Conservation (phyloP, 2,329 filamentous ascomycete species). For the Echinosphaeria canescens region DNA sequence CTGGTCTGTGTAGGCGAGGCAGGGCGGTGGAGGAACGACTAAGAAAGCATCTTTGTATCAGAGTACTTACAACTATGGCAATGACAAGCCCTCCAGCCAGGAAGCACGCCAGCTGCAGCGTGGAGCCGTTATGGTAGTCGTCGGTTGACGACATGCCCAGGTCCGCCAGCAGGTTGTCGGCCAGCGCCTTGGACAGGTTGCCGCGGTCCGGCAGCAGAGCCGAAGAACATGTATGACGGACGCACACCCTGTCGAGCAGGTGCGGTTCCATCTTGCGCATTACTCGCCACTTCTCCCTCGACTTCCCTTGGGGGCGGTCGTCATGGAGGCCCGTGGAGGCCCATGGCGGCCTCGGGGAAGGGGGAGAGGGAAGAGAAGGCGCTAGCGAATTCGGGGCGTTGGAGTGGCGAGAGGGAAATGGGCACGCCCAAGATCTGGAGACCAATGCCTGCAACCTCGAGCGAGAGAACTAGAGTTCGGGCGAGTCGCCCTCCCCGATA, state of each 20-base stretch:
- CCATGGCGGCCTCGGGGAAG: constrained; percentile 11
- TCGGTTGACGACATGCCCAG: constrained; percentile 20
- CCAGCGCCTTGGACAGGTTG: constrained; percentile 38
- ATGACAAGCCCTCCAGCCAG: constrained; percentile 30
- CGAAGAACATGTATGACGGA: constrained; percentile 40
- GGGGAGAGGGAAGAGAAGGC: constrained; percentile 7
- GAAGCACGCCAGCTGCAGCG: constrained; percentile 30
- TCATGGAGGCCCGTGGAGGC: constrained; percentile 15
- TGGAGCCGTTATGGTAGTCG: constrained; percentile 35
- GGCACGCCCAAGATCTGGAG: too few relatives aligned
- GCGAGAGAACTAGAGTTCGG: too few relatives aligned
- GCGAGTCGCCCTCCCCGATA: too few relatives aligned
- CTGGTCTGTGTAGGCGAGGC: constrained; percentile 43
- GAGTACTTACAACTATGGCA: constrained; percentile 15
- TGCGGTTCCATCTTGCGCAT: constrained; percentile 27
- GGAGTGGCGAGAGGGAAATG: too few relatives aligned
- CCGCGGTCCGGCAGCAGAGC: constrained; percentile 40
- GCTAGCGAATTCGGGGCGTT: constrained; percentile 5
- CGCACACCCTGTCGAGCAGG: constrained; percentile 17
- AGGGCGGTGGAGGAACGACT: constrained; percentile 36
- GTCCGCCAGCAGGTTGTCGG: constrained; percentile 37
- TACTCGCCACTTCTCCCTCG: constrained; percentile 28
- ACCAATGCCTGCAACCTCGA: too few relatives aligned
- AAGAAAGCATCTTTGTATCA: not conserved
- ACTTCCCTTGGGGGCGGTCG: constrained; percentile 10